Evolutionary conservation across 1,139 yeast species (phyloP), one percentile per base, ranked within the genome.

Genomic region (Scheffersomyces cryptocercus): DNA sequence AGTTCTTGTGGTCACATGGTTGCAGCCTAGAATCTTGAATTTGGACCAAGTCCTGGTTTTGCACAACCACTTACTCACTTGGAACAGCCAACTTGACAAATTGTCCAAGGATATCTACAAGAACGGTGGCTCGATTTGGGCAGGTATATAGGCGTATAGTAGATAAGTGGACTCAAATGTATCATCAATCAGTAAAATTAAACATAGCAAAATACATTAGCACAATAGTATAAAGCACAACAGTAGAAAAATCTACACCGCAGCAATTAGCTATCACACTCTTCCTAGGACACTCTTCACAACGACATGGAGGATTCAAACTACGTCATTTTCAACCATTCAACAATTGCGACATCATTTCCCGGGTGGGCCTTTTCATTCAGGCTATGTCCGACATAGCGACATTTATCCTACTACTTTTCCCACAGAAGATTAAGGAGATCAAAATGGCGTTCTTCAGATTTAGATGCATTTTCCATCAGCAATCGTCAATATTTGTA

Each of bases 11-110:
- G 84, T 93, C 42, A 83, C 88, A 16, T 93, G 99, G 98, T 84
- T 91, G 50, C 98, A 93, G 70, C 98, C 99, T 44, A 79, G 98
- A 59, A 88, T 90, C 44, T 84, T 93, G 76, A 88, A 88, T 60
- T 77, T 75, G 55, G 80, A 79, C 39, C 98, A 93, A 72, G 88
- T 91, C 47, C 79, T 75, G 44, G 77, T 78, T 44, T 89, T 93
- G 85, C 82, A 82, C 54, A 76, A 77, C 47, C 86, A 88, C 57
- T 77, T 93, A 59, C 75, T 75, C 30, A 77, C 74, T 42, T 93
- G 99, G 99, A 85, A 87, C 56, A 65, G 65, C 43, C 84, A 83
- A 55, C 97, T 91, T 33, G 77, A 78, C 39, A 72, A 74, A 37
- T 76, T 93, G 54, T 85, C 87, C n/a, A 53, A 55, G 43, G 65